A percentile compares a stretch with the other conserved stretches of the same genome.
Conservation (phyloP, 768 basidiomycete species). For the Lactifluus echinatus region DNA sequence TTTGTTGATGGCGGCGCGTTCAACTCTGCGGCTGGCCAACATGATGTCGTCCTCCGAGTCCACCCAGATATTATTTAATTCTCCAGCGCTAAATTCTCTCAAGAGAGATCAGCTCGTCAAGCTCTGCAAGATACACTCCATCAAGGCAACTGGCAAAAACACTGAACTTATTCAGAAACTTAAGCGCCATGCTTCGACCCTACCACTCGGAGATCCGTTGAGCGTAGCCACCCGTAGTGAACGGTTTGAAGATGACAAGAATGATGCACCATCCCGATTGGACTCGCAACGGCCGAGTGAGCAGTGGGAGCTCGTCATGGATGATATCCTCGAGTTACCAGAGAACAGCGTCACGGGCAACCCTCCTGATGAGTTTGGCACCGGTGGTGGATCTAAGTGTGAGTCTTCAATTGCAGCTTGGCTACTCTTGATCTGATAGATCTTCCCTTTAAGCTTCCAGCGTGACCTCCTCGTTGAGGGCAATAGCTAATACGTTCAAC, state of each 20-base stretch:
- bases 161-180: conserved; percentile 61
- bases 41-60: conserved; percentile 74
- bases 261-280: conserved; percentile 4
- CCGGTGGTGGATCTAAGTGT: conserved; percentile 52
- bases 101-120: conserved; percentile 80
- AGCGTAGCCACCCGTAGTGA: conserved; percentile 50
- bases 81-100: conserved; percentile 72
- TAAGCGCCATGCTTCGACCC: conserved; percentile 54
- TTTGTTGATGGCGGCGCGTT: not conserved
- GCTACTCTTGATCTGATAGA: not conserved
- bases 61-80: conserved; percentile 76
- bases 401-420: not conserved
- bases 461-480: conserved; percentile 64
- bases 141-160: conserved; percentile 79
- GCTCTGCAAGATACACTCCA: conserved; percentile 73
- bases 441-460: conserved; percentile 37
- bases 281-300: conserved; percentile 52
- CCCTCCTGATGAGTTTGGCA: conserved; percentile 63
- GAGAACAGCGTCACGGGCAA: conserved; percentile 35
- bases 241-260: conserved; percentile 25
- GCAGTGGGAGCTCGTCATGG: conserved; percentile 85
- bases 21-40: not conserved
- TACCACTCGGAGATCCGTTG: conserved; percentile 41
- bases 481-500: conserved; percentile 67
- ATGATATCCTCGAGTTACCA: conserved; percentile 61